Percentiles rank a stretch among this genome's conserved stretches.
These are phyloP conservation scores for Xylaria sp. DNA, from an alignment of 495 filamentous ascomycete species.

Conservation along the genomic window DNA sequence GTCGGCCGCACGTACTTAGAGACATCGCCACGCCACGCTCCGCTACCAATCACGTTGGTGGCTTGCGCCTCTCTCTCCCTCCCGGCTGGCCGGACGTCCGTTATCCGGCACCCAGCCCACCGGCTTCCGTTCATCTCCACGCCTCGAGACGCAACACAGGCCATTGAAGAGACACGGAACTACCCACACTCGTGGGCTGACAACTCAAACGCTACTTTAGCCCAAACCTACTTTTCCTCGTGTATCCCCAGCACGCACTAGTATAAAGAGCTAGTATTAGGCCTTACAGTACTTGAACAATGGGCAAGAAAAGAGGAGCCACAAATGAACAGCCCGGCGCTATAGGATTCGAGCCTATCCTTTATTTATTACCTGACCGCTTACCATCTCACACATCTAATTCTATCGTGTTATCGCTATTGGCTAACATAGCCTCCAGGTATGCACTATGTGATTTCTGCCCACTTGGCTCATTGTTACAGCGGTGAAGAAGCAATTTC, in stretches of 20 bases:
- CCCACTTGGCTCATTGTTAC: background rate
- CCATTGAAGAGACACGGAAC: background rate
- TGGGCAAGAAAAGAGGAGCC: background rate
- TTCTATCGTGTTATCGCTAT: background rate
- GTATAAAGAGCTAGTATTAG: background rate
- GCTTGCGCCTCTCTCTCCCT: slow-evolving; percentile 1
- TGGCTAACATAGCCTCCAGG: background rate
- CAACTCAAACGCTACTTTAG: no score
- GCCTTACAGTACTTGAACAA: no score
- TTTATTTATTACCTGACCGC: background rate
- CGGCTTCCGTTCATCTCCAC: background rate
- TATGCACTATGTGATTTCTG: no score
- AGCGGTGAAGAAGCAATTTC: background rate
- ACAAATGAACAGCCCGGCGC: background rate
- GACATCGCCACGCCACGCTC: slow-evolving; percentile 19
- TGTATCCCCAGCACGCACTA: no score
- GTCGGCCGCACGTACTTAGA: background rate
- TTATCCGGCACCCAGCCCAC: slow-evolving; percentile 2
- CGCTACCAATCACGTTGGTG: slow-evolving; percentile 11
- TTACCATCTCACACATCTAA: background rate
- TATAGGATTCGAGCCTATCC: background rate
- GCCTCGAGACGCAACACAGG: background rate
- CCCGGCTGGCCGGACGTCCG: slow-evolving; percentile 20
- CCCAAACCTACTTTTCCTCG: no score
- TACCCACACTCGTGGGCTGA: no score